A percentile compares a stretch with the other conserved stretches of the same genome.
Conservation (phyloP, 2,329 filamentous ascomycete genomes). For the Stenocarpella maydis region DNA sequence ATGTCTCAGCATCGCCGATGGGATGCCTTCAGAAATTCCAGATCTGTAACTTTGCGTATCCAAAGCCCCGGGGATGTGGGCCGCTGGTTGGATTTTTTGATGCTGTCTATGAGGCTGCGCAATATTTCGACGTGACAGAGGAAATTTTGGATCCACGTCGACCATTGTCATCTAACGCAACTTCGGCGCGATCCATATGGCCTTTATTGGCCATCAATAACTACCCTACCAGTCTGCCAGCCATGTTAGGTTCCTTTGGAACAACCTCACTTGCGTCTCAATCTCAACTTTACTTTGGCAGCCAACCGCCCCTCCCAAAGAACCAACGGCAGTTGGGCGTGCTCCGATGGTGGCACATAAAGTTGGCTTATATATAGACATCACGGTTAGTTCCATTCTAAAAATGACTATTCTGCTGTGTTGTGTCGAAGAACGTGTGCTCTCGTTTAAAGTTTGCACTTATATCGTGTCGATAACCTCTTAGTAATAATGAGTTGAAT, state of each 20-base stretch:
- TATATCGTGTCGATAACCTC: too few species aligned
- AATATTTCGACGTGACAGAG: not conserved
- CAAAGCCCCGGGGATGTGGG: not conserved
- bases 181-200: not conserved
- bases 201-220: not conserved
- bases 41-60: constrained; percentile 24
- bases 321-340: constrained; percentile 38
- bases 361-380: constrained; percentile 23
- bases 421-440: not conserved
- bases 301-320: constrained; percentile 7
- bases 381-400: not conserved
- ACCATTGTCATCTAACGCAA: not conserved
- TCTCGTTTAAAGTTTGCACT: too few species aligned
- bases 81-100: not conserved
- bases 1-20: constrained; percentile 33
- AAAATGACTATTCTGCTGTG: too few species aligned
- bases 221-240: not conserved
- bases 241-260: not conserved
- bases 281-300: accelerated
- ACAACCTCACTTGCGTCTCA: not conserved
- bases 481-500: not conserved
- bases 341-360: constrained; percentile 30
- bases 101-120: not conserved
- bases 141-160: accelerated
- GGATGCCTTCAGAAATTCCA: constrained; percentile 26